phyloP scores from a whole-genome alignment of 148 eudicot genomes.

The Persicaria maculosa region DNA sequence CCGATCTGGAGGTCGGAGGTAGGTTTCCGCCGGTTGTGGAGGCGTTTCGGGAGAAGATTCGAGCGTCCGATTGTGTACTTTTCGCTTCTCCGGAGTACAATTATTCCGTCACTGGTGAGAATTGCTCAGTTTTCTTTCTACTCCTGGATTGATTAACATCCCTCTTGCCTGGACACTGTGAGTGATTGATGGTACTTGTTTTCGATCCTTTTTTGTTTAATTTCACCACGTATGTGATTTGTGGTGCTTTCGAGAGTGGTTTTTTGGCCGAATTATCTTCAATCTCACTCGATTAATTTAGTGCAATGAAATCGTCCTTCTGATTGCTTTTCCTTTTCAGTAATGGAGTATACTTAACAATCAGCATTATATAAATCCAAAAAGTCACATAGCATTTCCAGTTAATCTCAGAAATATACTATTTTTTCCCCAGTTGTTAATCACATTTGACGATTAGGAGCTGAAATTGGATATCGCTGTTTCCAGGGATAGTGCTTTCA shows the following conservation, averaged over 20 bases:
- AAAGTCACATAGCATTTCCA: not conserved
- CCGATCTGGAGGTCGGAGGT: conserved; percentile 71
- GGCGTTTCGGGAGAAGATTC: conserved; percentile 72
- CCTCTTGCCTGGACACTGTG: not conserved
- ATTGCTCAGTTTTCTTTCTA: not conserved
- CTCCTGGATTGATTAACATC: not conserved
- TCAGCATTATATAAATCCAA: not conserved
- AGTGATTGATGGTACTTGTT: not conserved
- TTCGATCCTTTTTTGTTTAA: not conserved
- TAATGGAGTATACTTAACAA: conserved; percentile 2
- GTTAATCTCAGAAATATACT: not conserved
- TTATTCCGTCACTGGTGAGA: conserved; percentile 63
- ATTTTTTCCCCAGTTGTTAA: too few species aligned
- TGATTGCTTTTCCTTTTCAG: not conserved
- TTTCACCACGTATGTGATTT: not conserved
- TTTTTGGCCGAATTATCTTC: not conserved
- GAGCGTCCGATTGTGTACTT: conserved; percentile 50
- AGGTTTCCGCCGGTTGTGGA: conserved; percentile 55
- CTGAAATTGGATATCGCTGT: not conserved
- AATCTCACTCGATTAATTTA: not conserved
- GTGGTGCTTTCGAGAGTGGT: not conserved
- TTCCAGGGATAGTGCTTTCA: not conserved
- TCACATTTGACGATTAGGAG: not conserved
- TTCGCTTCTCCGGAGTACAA: conserved; percentile 95
- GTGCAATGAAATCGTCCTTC: not conserved